Evolutionary conservation across 768 basidiomycete genomes (phyloP).

Genomic region (Ramaria sp.): DNA sequence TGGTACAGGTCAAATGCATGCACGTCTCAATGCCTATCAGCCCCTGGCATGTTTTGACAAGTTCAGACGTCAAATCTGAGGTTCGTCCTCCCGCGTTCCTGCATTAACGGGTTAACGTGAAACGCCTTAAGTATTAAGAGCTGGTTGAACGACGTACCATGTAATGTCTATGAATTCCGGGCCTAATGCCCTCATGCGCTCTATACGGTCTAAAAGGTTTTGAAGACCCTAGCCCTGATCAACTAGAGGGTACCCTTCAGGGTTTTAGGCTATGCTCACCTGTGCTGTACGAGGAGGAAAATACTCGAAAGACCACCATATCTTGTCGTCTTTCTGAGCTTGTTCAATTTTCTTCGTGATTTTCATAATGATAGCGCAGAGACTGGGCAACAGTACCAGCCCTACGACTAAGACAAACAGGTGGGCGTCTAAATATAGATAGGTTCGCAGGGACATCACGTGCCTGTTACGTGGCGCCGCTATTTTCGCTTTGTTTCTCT

Average conservation of each 20-base stretch:
- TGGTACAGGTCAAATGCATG: constrained; percentile 98
- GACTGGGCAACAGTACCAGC: no score
- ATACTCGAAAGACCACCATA: constrained; percentile 99
- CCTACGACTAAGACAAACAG: no score
- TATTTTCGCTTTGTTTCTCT: no score
- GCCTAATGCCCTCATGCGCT: constrained; percentile 90
- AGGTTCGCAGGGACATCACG: no score
- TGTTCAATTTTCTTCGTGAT: constrained; percentile 89
- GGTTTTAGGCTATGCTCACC: constrained; percentile 31
- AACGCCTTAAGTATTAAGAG: neutral
- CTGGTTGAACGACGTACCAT: constrained; percentile 40
- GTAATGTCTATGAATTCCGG: constrained; percentile 99
- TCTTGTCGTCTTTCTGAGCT: constrained; percentile 71
- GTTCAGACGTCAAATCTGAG: constrained; percentile 85
- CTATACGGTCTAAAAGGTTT: constrained; percentile 96
- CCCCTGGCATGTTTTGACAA: constrained; percentile 91
- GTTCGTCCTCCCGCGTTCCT: constrained; percentile 98
- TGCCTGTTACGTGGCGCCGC: no score
- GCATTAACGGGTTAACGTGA: constrained; percentile 9
- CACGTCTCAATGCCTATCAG: constrained; percentile 93
- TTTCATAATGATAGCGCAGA: constrained; percentile 48
- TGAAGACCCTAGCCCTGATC: constrained; percentile 56
- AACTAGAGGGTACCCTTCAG: neutral
- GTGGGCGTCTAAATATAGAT: no score
- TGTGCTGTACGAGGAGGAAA: constrained; percentile 95